Evolutionary conservation across 306 rosid genomes (phyloP), one percentile per base, ranked within the genome.

Genomic region (Dryas octopetala): DNA sequence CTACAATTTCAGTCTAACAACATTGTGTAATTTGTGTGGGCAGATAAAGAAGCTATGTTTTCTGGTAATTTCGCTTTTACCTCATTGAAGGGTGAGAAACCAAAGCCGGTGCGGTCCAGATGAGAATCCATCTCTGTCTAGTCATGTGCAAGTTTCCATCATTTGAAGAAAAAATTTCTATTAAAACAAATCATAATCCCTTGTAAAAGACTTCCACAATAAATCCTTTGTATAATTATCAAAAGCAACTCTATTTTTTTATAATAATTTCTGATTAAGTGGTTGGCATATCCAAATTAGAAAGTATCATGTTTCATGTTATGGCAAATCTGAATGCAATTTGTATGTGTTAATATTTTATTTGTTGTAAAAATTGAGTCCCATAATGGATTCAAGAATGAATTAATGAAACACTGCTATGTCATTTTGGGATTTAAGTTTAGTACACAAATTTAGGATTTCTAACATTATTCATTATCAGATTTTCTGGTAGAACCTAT

Each of bases 21-120:
- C 76, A 13, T 75, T 62, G 16, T 83, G 82, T 16, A 63, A 62
- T 80, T 85, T 69, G 79, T 73, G 80, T 81, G 79, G 70, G 89
- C 97, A 93, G 96, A 91, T 82, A 91, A 78, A 87, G 97, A 88
- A 79, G 90, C 96, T 58, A 80, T 93, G 64, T 71, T 67, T 46
- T 87, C 97, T 1, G 98, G 97, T 77, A 93, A 93, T 79, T 93
- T 93, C 83, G 79, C 67, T 86, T 91, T 93, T 81, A 85, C 96
- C 54, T 66, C 91, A 41, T 73, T 93, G 85, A 82, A 91, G 83
- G 61, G 64, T 2, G 83, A 82, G 78, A 78, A 73, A 78, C 70
- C 45, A 79, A 80, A 68, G 40, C 50, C 73, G 51, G 66, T 70
- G 66, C 76, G 46, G 48, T 62, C 12, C 68, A 61, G 85, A 58